These are phyloP conservation scores for Guadua angustifolia DNA, from an alignment of 176 grass and related monocot genomes.

Conservation along the genomic window DNA sequence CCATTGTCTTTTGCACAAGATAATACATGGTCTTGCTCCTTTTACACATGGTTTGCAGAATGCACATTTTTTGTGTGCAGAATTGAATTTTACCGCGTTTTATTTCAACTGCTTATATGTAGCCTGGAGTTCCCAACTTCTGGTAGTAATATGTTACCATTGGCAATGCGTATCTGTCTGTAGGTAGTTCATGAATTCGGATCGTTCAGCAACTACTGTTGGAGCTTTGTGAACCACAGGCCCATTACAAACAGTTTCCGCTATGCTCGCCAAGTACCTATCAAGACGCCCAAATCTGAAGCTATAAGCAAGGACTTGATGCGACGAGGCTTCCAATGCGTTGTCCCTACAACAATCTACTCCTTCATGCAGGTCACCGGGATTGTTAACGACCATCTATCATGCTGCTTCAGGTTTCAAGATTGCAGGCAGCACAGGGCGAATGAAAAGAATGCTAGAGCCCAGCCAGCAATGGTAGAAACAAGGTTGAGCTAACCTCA, in stretches of 20 bases:
- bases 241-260: conserved; percentile 53
- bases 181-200: conserved; percentile 60
- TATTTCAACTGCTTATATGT: background rate
- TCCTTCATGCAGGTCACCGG: conserved; percentile 69
- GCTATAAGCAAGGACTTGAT: conserved; percentile 70
- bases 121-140: background rate
- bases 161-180: conserved; percentile 23
- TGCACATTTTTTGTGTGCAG: background rate
- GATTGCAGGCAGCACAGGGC: conserved; percentile 26
- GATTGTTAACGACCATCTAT: conserved; percentile 64
- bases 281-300: conserved; percentile 68
- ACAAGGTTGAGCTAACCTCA: conserved; percentile 5
- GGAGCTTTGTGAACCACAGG: conserved; percentile 67
- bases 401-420: conserved; percentile 60
- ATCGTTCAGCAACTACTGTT: conserved; percentile 66
- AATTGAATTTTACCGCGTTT: background rate
- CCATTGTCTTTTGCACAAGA: background rate
- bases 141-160: background rate
- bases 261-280: conserved; percentile 56
- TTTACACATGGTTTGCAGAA: background rate
- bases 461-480: conserved; percentile 14
- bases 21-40: background rate
- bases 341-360: conserved; percentile 68
- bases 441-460: background rate
- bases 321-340: conserved; percentile 63